These are phyloP conservation scores for Syzygium oleosum DNA, from an alignment of 345 rosid species.

Conservation along the genomic window DNA sequence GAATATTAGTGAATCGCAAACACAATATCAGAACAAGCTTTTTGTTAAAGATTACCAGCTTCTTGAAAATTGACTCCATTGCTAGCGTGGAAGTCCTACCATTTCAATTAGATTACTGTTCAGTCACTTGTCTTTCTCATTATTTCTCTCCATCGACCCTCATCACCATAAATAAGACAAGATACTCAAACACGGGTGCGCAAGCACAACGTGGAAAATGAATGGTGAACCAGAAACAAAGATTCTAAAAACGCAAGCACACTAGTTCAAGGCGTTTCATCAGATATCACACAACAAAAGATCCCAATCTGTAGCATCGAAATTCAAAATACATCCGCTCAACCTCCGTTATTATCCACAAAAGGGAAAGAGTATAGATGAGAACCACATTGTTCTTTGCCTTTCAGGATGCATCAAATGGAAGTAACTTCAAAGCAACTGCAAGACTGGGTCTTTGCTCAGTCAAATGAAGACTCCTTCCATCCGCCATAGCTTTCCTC, in stretches of 20 bases:
- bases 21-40: not conserved
- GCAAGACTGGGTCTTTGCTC: not conserved
- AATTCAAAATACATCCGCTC: not conserved
- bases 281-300: not conserved
- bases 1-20: not conserved
- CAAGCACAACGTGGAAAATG: not conserved
- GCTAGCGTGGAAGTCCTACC: not conserved
- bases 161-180: not conserved
- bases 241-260: not conserved
- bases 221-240: not conserved
- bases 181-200: not conserved
- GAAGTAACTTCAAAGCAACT: not conserved
- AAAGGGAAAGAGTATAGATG: not conserved
- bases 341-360: not conserved
- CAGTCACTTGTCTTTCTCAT: not conserved
- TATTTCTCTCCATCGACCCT: not conserved
- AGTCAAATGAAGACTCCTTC: conserved; percentile 36
- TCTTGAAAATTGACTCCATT: not conserved
- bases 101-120: not conserved
- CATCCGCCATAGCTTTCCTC: conserved; percentile 56
- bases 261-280: not conserved
- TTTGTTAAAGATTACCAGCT: not conserved
- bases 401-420: not conserved
- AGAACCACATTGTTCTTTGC: not conserved
- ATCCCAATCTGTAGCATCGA: not conserved